Evolutionary conservation across 2,329 filamentous ascomycete species (phyloP), one percentile per base, ranked within the genome.

Genomic region (Hymenoscyphus fructigenus): DNA sequence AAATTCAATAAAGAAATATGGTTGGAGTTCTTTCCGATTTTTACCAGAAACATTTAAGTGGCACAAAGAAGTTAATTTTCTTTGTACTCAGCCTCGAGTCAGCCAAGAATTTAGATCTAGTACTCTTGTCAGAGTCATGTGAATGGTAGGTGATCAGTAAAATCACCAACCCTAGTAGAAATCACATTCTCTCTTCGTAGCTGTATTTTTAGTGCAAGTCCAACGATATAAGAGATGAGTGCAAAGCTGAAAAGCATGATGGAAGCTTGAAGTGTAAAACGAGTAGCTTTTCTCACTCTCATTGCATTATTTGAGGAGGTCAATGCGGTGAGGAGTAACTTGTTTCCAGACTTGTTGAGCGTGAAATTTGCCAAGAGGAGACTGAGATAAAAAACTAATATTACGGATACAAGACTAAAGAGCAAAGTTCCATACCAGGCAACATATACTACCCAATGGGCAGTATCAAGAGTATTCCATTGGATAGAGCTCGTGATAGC

Each of bases 231-330:
- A 20, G 29, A n/a, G 7, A 59, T 59, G 9, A 59, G 34, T 20
- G n/a, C 28, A 10, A 41, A 60, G 28, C 58, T 60, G n/a, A 60
- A 44, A 20, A 60, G 36, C 34, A 41, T 23, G 17, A 60, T 23
- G 10, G 34, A 36, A 17, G 41, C 32, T 12, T 44, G 58, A 32
- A 60, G 23, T 12, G 58, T 28, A 28, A 59, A 59, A 20, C 44
- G 20, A 28, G 36, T 60, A 2, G 34, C 34, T 36, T 36, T 41
- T 28, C 58, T 20, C 7, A 20, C 57, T 20, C 36, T 23, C 32
- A 26, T 26, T 28, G 10, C 34, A 23, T 59, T 44, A 15, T 28
- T 44, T 12, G 17, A 5, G 17, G 20, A 38, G 10, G 36, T 17
- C 10, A 59, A 34, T 9, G 34, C 36, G 20, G 36, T 38, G 57